A percentile compares a stretch with the other conserved stretches of the same genome.
Evolutionary conservation across 192 early-diverging fungal genomes (phyloP).

Genomic region (Podila horticola): DNA sequence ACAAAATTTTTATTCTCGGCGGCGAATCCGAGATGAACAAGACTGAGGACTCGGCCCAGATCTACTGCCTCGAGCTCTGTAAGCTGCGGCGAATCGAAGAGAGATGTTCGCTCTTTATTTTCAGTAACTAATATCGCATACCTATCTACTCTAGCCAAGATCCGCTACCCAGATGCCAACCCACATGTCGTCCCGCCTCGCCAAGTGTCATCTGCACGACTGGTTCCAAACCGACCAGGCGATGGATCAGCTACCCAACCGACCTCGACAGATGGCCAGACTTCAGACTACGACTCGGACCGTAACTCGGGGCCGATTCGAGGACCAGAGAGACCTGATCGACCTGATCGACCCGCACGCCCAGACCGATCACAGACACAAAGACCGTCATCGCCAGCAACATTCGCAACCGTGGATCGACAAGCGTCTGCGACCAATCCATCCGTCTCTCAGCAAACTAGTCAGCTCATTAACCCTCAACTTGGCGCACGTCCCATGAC

Average conservation of each 20-base stretch:
- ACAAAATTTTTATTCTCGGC: conserved; percentile 63
- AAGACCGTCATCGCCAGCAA: conserved; percentile 32
- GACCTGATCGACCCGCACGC: conserved; percentile 31
- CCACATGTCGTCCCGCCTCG: conserved; percentile 12
- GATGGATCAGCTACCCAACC: conserved; percentile 3
- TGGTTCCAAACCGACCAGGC: conserved; percentile 13
- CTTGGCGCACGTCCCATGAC: conserved; percentile 21
- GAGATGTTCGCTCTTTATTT: background rate
- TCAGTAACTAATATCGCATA: background rate
- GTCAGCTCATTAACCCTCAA: conserved; percentile 14
- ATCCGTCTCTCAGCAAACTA: conserved; percentile 7
- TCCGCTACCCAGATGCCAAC: conserved; percentile 22
- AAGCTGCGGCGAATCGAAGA: background rate
- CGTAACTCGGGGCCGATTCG: conserved; percentile 8
- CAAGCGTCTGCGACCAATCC: background rate
- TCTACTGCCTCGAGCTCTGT: conserved; percentile 22
- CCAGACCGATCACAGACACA: conserved; percentile 13
- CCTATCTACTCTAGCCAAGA: conserved; percentile 15
- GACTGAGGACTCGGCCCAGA: conserved; percentile 36
- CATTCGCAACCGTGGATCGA: conserved; percentile 5
- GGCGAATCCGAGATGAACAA: conserved; percentile 55
- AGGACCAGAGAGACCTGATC: conserved; percentile 19
- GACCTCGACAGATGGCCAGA: background rate
- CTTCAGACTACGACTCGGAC: conserved; percentile 13
- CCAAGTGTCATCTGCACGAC: conserved; percentile 33